Evolutionary conservation across 345 rosid species (phyloP), one percentile per base, ranked within the genome.

Genomic region (Aurinia saxatilis): DNA sequence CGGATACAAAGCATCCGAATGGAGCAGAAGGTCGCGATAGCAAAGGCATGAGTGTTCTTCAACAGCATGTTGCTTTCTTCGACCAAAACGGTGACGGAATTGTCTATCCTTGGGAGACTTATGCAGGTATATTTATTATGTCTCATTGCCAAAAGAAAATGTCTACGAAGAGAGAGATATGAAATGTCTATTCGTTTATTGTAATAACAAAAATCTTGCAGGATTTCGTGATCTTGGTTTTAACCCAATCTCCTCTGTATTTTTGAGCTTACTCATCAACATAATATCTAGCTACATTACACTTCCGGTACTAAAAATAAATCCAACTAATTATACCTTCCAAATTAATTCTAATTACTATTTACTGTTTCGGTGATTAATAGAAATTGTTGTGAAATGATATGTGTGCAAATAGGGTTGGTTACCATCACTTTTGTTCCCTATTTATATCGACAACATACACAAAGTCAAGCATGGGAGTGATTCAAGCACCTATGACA

Each of bases 71-170:
- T 21, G 84, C 89, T 67, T 91, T 83, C 55, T 91, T 88, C 8
- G 98, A 88, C 58, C 83, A 69, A 60, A 80, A 88, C 33, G 79
- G 40, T 25, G 73, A 91, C 48, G 96, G 96, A 13, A 84, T 91
- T 15, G 64, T 91, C 57, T 91, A 91, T 56, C 96, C 98, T 2
- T 86, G 89, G 92, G 95, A 88, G 65, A 91, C 90, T 60, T 91
- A 79, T 39, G 17, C 40, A 12, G 86, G 98, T 88, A 72, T 36
- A 19, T 37, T 7, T 8, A 21, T 21, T 19, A 5, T 15, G 4
- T 21, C 25, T 21, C 25, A 1, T 58, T 1, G n/a, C n/a, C n/a
- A n/a, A n/a, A n/a, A n/a, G n/a, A n/a, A n/a, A n/a, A n/a, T n/a
- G n/a, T n/a, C n/a, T n/a, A n/a, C n/a, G n/a, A n/a, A n/a, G n/a